Conservation (phyloP, 2,329 filamentous ascomycete species). For the Leptosphaerulina australis region DNA sequence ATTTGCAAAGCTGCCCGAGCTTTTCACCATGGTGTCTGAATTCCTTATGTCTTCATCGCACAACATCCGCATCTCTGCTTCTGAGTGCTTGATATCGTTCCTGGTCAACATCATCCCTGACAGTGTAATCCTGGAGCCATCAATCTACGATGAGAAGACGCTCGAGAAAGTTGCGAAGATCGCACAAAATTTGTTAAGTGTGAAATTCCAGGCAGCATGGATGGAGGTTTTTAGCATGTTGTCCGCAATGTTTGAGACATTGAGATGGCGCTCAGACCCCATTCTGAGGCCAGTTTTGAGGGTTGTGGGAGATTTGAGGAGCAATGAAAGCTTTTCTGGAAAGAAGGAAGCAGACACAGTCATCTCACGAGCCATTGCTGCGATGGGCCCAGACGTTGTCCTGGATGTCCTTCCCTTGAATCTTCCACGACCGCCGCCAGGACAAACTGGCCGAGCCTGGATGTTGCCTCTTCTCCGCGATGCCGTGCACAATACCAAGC, state of each 20-base stretch:
- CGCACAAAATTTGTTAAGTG: conserved; percentile 75
- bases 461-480: conserved; percentile 90
- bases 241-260: conserved; percentile 81
- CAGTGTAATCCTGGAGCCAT: conserved; percentile 83
- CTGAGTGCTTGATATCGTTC: conserved; percentile 93
- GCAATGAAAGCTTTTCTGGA: conserved; percentile 84
- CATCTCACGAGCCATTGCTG: conserved; percentile 82
- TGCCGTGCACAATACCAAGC: conserved; percentile 83
- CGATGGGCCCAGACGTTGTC: conserved; percentile 87
- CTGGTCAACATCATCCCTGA: conserved; percentile 87
- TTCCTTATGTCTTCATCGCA: conserved; percentile 88
- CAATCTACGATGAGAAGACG: conserved; percentile 88
- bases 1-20: conserved; percentile 83
- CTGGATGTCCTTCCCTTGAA: conserved; percentile 85
- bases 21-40: conserved; percentile 78
- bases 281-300: conserved; percentile 77
- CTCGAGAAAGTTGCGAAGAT: conserved; percentile 79
- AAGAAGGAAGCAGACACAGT: conserved; percentile 96
- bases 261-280: conserved; percentile 84
- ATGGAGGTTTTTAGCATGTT: conserved; percentile 91
- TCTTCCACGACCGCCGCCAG: conserved; percentile 74
- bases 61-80: conserved; percentile 92
- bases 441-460: conserved; percentile 88
- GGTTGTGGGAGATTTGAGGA: conserved; percentile 82
- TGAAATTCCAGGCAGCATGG: conserved; percentile 95